Evolutionary conservation across 2,329 filamentous ascomycete species (phyloP), one percentile per base, ranked within the genome.

Genomic region (Aspergillus floridensis): DNA sequence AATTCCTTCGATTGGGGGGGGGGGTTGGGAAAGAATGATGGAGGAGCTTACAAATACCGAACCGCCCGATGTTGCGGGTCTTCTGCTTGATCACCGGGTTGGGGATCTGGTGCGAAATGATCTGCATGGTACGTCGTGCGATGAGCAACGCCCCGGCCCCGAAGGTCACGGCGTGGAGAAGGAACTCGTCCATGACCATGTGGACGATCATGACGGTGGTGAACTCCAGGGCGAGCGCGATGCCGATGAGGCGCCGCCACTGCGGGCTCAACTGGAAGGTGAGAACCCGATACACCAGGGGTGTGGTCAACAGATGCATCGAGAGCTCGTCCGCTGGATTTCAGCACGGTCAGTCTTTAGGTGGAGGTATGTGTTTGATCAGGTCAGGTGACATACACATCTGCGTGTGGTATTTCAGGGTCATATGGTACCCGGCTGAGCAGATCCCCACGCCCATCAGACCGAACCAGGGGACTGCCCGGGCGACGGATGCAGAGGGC

Each of bases 261-360:
- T 66, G 49, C 3, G 61, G 63, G n/a, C 48, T 69, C 12, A 59
- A 61, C 49, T 70, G 63, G 60, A 77, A 75, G 6, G 71, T 75
- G 5, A 79, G 69, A 26, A 79, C 68, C n/a, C 76, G 75, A 41
- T 77, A 76, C 0, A 79, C 64, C 1, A 79, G 69, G 2, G 77
- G 77, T 0, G 76, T 79, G 0, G 76, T 77, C 1, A 78, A 65
- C 3, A 79, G 71, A 57, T 79, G 77, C 77, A 79, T 79, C 0
- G 71, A 72, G 11, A 73, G 68, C 46, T 79, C 77, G 60, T 79
- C 77, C 55, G 75, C 77, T 73, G 47, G 32, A 22, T 5, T 5
- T 11, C 29, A 29, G 26, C 26, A 29, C 7, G 26, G 26, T 29
- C 26, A 29, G 26, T 12, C 22, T 49, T 6, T 6, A 19, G 22